Base-by-base conservation (phyloP, 225 moss, liverwort and hornwort genomes). In the Straminergon stramineum region DNA sequence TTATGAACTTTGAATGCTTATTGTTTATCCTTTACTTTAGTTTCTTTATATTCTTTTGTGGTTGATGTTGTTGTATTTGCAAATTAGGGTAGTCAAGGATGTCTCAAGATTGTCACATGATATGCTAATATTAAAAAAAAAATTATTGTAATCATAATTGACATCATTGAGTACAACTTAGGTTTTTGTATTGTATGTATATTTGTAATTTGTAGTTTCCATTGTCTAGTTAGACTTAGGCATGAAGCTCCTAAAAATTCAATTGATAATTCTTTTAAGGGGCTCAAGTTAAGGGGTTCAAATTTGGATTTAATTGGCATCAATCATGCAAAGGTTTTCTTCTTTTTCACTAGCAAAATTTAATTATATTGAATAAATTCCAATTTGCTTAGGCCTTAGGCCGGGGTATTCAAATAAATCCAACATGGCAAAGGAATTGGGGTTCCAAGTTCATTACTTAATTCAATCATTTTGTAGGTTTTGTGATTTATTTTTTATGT, bases 241-340 rank as follows among this genome's bases (percentile, higher is more conserved):
- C n/a, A 68, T 7, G 7, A n/a, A 68, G 68, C n/a, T 68, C n/a
- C n/a, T 68, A n/a, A 68, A 35, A 68, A 11, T 37, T 20, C 37
- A 37, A n/a, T n/a, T n/a, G n/a, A n/a, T 69, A 22, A 22, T n/a
- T 4, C 66, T 4, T n/a, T 22, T 5, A n/a, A n/a, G 0, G 22
- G 13, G 0, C 4, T 20, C 12, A 21, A 68, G n/a, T n/a, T 5
- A n/a, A n/a, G 0, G 22, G 13, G 0, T 7, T 20, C 12, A 21
- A 68, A n/a, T 22, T 22, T 69, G 69, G n/a, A 1, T 13, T 22
- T 22, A 22, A 69, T 69, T n/a, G 6, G n/a, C 4, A 6, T n/a
- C 22, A 69, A 69, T n/a, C 1, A 2, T n/a, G 10, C 22, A 69
- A 66, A 21, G 1, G 6, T 7, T 20, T 69, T 69, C 21, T 22